These are phyloP conservation scores for Sechiopsis laciniata DNA, from an alignment of 306 rosid species.

Conservation along the genomic window DNA sequence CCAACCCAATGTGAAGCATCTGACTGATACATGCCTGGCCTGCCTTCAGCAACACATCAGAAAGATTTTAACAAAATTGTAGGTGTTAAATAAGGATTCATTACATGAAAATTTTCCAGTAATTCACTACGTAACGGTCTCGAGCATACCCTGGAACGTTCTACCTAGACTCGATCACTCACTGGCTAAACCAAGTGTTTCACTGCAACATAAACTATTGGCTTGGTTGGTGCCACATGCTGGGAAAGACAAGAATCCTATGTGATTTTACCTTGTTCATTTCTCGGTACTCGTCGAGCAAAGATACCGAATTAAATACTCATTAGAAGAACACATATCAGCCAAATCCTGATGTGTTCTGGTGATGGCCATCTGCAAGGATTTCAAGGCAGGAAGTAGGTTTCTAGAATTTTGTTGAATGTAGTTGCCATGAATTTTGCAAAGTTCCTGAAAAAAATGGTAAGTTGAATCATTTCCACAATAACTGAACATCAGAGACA, in stretches of 20 bases:
- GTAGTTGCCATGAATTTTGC: slow-evolving; percentile 66
- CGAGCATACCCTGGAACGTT: not conserved
- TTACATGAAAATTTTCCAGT: not conserved
- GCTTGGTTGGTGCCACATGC: not conserved
- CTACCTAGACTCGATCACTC: not conserved
- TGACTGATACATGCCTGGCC: not conserved
- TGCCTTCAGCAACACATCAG: not conserved
- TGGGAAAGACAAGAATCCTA: not conserved
- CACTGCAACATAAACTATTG: not conserved
- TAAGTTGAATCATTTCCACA: not conserved
- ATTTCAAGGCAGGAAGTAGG: slow-evolving; percentile 74
- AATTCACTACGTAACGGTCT: not conserved
- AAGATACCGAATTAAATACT: slow-evolving; percentile 67
- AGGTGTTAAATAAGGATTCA: not conserved
- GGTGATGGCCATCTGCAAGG: slow-evolving; percentile 71
- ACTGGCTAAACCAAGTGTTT: not conserved
- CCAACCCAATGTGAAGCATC: not conserved
- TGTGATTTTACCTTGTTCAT: slow-evolving; percentile 25
- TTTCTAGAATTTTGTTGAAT: slow-evolving; percentile 66
- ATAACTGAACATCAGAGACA: not conserved
- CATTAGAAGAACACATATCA: slow-evolving; percentile 83
- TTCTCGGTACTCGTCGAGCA: slow-evolving; percentile 45
- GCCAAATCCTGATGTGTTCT: slow-evolving; percentile 77
- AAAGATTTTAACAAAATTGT: not conserved
- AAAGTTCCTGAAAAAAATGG: slow-evolving; percentile 55